phyloP scores from a whole-genome alignment of 441 rosid species.

The Syzygium syzygioides region DNA sequence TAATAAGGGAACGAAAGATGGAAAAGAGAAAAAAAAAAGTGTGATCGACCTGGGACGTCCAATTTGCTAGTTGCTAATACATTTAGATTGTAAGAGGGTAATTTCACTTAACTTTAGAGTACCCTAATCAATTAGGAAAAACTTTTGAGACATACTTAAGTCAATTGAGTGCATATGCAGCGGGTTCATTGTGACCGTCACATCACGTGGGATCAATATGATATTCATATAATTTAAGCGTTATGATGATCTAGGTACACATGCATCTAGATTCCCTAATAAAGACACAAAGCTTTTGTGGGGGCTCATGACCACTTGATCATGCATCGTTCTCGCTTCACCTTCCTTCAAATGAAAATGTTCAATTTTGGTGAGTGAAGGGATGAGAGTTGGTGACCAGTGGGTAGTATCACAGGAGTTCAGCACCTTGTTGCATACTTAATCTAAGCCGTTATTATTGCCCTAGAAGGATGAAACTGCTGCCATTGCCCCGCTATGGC shows the following conservation, averaged over 20 bases:
- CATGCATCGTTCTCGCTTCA: background rate
- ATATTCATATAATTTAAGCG: background rate
- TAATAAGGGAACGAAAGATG: background rate
- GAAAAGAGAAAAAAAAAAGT: background rate
- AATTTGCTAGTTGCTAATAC: background rate
- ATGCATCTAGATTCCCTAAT: background rate
- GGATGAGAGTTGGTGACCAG: background rate
- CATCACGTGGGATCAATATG: background rate
- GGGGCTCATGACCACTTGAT: background rate
- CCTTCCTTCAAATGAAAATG: background rate
- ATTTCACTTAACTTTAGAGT: background rate
- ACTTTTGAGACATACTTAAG: background rate
- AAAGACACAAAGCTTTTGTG: background rate
- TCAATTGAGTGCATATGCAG: background rate
- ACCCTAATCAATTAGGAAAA: background rate
- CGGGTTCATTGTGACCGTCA: background rate
- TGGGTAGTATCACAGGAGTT: background rate
- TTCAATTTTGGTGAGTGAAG: background rate
- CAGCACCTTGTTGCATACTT: background rate
- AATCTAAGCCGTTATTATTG: background rate
- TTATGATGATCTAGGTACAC: background rate
- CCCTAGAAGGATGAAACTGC: background rate
- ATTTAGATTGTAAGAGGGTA: background rate
- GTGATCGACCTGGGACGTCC: background rate
- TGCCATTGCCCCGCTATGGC: background rate